phyloP scores from a whole-genome alignment of 768 basidiomycete genomes.

The Leccinum arenicola region DNA sequence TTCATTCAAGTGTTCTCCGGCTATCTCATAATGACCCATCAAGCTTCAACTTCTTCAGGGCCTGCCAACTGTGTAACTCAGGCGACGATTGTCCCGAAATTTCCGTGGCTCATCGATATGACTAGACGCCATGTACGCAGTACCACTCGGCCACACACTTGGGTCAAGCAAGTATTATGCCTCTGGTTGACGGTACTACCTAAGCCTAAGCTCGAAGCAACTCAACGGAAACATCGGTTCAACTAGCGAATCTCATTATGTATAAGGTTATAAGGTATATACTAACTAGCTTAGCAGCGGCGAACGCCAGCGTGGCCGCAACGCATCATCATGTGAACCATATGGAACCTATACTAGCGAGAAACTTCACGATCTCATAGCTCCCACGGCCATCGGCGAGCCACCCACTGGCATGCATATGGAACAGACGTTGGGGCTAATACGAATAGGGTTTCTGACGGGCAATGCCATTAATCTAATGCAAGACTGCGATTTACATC shows the following conservation, averaged over 20 bases:
- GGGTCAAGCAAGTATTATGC: background rate
- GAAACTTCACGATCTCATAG: constrained; percentile 18
- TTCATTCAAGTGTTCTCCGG: background rate
- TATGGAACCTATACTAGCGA: background rate
- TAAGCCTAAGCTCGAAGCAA: background rate
- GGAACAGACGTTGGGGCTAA: constrained; percentile 50
- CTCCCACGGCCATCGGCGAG: constrained; percentile 10
- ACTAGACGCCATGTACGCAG: background rate
- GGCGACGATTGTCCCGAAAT: background rate
- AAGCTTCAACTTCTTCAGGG: background rate
- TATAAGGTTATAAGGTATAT: constrained; percentile 22
- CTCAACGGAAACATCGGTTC: background rate
- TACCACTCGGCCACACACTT: background rate
- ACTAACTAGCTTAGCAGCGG: constrained; percentile 10
- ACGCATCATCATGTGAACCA: constrained; percentile 6
- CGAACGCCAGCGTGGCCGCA: constrained; percentile 25
- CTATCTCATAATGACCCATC: background rate
- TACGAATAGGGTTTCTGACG: constrained; percentile 67
- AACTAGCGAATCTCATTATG: constrained; percentile 18
- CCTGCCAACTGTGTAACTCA: background rate
- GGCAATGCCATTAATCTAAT: constrained; percentile 65
- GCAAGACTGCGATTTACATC: constrained; percentile 56
- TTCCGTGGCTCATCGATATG: background rate
- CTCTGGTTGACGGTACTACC: background rate
- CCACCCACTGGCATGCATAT: constrained; percentile 28